These are phyloP conservation scores for Globomyces pollinis-pini DNA, from an alignment of 192 early-diverging fungal genomes.

Conservation along the genomic window DNA sequence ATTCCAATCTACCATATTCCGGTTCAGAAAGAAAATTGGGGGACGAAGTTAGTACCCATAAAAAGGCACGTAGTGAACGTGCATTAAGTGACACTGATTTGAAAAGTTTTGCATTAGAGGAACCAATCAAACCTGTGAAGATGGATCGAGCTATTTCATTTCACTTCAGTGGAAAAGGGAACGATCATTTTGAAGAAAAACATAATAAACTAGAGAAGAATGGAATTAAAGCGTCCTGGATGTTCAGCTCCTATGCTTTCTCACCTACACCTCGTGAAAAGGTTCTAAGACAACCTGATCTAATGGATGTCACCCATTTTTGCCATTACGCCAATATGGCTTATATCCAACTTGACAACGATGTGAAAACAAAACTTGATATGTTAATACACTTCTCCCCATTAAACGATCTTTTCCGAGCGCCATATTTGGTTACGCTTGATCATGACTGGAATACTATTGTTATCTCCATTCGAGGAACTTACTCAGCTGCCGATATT, in stretches of 20 bases:
- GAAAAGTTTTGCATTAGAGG: no score
- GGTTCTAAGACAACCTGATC: background rate
- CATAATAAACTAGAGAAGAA: background rate
- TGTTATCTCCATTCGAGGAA: constrained; percentile 39
- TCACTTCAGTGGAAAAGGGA: no score
- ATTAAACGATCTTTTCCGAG: constrained; percentile 27
- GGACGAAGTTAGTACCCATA: no score
- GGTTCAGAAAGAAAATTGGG: no score
- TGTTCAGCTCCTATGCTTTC: background rate
- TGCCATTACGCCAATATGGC: constrained; percentile 9
- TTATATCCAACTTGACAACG: background rate
- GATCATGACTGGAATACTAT: constrained; percentile 28
- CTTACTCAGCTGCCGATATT: constrained; percentile 31
- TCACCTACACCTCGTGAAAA: background rate
- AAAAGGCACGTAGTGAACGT: no score
- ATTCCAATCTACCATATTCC: no score
- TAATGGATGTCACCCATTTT: constrained; percentile 10
- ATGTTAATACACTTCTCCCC: background rate
- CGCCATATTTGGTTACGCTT: constrained; percentile 27
- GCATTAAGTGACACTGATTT: background rate
- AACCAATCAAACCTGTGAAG: no score
- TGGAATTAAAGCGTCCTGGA: background rate
- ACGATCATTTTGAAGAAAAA: background rate
- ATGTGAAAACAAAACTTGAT: background rate
- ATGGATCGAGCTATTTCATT: no score